A percentile compares a stretch with the other conserved stretches of the same genome.
phyloP scores from a whole-genome alignment of 345 rosid genomes.

The Dipteronia dyeriana region DNA sequence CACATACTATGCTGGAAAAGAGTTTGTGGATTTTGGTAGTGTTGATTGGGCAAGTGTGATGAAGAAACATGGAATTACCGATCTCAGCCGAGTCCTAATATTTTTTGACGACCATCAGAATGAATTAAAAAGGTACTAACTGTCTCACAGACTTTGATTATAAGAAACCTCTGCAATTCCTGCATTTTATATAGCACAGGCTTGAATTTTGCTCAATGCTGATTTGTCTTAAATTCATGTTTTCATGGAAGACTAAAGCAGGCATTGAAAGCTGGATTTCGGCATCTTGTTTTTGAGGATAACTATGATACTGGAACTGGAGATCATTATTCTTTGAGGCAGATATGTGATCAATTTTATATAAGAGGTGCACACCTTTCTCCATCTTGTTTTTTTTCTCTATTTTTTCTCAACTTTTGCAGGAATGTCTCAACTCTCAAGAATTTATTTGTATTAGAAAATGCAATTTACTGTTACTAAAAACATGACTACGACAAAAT shows the following conservation, averaged over 20 bases:
- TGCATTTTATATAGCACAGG: background rate
- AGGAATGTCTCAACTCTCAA: constrained; percentile 2
- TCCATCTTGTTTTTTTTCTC: background rate
- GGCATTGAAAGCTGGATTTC: constrained; percentile 83
- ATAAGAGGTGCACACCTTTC: constrained; percentile 56
- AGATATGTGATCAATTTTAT: constrained; percentile 92
- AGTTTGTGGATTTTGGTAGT: constrained; percentile 94
- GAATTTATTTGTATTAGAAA: background rate
- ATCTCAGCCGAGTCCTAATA: constrained; percentile 65
- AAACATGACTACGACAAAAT: background rate
- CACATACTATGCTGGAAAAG: constrained; percentile 97
- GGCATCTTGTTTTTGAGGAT: constrained; percentile 92
- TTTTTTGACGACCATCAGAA: constrained; percentile 98
- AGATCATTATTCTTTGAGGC: constrained; percentile 96
- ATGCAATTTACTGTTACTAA: background rate
- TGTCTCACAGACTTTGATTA: background rate
- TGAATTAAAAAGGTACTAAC: constrained; percentile 79
- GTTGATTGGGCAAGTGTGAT: constrained; percentile 78
- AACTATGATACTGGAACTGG: constrained; percentile 99
- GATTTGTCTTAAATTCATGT: constrained; percentile 17
- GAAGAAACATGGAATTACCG: constrained; percentile 60
- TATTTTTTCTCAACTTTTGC: background rate
- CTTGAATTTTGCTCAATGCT: constrained; percentile 8
- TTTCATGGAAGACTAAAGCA: constrained; percentile 63
- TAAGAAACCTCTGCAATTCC: background rate